Conservation (phyloP, 352 stramenopile genomes). For the Globisporangium radiosum region DNA sequence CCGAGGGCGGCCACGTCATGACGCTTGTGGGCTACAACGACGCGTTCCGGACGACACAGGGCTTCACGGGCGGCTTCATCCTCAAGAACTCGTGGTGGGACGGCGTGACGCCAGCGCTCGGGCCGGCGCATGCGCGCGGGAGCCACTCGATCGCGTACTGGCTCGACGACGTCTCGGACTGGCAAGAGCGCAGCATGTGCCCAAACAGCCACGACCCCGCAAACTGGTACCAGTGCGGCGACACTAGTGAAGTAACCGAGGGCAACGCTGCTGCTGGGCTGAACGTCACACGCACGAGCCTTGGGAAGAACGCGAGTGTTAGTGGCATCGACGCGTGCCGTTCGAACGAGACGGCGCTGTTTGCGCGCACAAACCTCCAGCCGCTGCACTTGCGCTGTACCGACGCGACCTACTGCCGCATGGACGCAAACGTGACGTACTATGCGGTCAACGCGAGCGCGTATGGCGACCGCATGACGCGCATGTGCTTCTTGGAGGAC, state of each 20-base stretch:
- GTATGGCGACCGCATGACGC: conserved; percentile 58
- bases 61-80: conserved; percentile 60
- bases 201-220: conserved; percentile 64
- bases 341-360: conserved; percentile 43
- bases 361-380: conserved; percentile 55
- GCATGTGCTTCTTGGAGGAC: conserved; percentile 72
- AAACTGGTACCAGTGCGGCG: conserved; percentile 72
- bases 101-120: conserved; percentile 47
- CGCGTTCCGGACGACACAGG: conserved; percentile 47
- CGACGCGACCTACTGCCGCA: conserved; percentile 32
- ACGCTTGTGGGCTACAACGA: conserved; percentile 70
- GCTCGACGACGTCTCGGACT: conserved; percentile 65
- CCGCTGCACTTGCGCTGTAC: conserved; percentile 54
- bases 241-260: conserved; percentile 45
- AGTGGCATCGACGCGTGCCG: conserved; percentile 51
- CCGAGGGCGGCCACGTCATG: conserved; percentile 61
- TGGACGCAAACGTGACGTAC: conserved; percentile 36
- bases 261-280: conserved; percentile 20
- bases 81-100: conserved; percentile 79
- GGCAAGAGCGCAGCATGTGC: conserved; percentile 61
- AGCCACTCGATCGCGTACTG: conserved; percentile 69
- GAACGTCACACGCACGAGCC: conserved; percentile 21
- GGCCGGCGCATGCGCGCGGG: conserved; percentile 47
- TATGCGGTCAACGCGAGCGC: conserved; percentile 56
- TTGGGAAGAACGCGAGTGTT: conserved; percentile 9